Evolutionary conservation across 768 basidiomycete species (phyloP).

Genomic region (Suillus paluster): DNA sequence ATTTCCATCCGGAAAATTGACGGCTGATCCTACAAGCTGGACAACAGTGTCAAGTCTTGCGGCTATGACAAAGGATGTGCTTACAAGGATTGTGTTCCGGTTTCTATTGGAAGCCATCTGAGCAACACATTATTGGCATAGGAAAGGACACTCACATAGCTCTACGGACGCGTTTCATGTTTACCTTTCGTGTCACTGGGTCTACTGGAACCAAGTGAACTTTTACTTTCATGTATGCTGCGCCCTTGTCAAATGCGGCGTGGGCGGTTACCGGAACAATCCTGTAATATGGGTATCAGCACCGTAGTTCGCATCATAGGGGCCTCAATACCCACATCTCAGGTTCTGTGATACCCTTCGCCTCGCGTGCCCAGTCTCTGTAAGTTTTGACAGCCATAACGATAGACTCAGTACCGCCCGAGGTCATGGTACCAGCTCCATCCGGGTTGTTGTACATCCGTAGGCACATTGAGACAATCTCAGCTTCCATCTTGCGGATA

Average conservation of each 20-base stretch:
- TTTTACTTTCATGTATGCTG: slow-evolving; percentile 87
- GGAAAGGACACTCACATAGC: slow-evolving; percentile 71
- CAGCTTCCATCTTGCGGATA: slow-evolving; percentile 96
- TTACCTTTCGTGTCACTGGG: slow-evolving; percentile 72
- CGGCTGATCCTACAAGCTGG: slow-evolving; percentile 82
- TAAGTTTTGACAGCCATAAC: slow-evolving; percentile 95
- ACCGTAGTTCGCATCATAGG: not conserved
- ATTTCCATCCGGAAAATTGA: slow-evolving; percentile 86
- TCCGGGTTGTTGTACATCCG: slow-evolving; percentile 82
- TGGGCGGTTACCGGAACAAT: slow-evolving; percentile 85
- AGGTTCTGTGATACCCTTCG: slow-evolving; percentile 88
- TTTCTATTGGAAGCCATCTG: slow-evolving; percentile 54
- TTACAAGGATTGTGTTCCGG: slow-evolving; percentile 84
- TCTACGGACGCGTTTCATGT: slow-evolving; percentile 75
- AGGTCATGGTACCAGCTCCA: slow-evolving; percentile 92
- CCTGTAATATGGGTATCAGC: slow-evolving; percentile 45
- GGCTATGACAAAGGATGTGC: slow-evolving; percentile 6
- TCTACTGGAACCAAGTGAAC: slow-evolving; percentile 87
- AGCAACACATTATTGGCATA: not conserved
- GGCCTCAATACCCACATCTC: slow-evolving; percentile 71
- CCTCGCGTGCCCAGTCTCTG: slow-evolving; percentile 85
- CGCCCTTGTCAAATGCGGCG: slow-evolving; percentile 95
- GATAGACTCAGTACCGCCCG: slow-evolving; percentile 95
- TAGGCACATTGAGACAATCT: slow-evolving; percentile 88
- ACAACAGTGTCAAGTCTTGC: slow-evolving; percentile 4